Percentiles rank a stretch among this genome's conserved stretches.
Conservation (phyloP, 768 basidiomycete species). For the Gautieria morchelliformis region DNA sequence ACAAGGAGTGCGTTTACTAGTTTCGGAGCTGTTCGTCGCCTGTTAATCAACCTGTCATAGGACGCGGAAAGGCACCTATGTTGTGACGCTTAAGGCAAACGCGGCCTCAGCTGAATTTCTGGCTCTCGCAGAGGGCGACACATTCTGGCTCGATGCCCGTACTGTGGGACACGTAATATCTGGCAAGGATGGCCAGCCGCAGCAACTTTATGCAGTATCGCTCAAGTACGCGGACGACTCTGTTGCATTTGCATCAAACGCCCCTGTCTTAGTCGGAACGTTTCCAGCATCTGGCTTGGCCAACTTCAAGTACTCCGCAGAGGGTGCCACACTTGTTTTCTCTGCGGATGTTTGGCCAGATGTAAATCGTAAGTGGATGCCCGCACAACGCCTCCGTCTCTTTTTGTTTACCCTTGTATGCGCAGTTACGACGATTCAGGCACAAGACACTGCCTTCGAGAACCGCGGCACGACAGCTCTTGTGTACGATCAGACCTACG, state of each 20-base stretch:
- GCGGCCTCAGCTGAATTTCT: slow-evolving; percentile 42
- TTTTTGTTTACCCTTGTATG: slow-evolving; percentile 14
- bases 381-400: slow-evolving; percentile 16
- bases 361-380: slow-evolving; percentile 31
- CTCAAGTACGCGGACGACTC: slow-evolving; percentile 33
- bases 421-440: slow-evolving; percentile 46
- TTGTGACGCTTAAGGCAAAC: slow-evolving; percentile 49
- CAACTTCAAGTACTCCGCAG: slow-evolving; percentile 59
- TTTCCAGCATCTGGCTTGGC: slow-evolving; percentile 49
- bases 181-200: slow-evolving; percentile 36
- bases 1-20: slow-evolving; percentile 50
- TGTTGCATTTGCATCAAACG: slow-evolving; percentile 15
- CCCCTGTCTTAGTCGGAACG: slow-evolving; percentile 42
- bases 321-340: slow-evolving; percentile 66
- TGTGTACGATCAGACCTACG: slow-evolving; percentile 61
- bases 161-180: slow-evolving; percentile 64
- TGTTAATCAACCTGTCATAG: slow-evolving; percentile 27
- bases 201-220: slow-evolving; percentile 52
- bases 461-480: slow-evolving; percentile 62
- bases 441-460: slow-evolving; percentile 64
- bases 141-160: slow-evolving; percentile 67
- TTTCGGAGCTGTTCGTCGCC: neutral
- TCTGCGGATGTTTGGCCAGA: slow-evolving; percentile 76
- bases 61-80: slow-evolving; percentile 57
- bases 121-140: slow-evolving; percentile 54